phyloP scores from a whole-genome alignment of 148 eudicot species.

The Chenopodium suecicum region DNA sequence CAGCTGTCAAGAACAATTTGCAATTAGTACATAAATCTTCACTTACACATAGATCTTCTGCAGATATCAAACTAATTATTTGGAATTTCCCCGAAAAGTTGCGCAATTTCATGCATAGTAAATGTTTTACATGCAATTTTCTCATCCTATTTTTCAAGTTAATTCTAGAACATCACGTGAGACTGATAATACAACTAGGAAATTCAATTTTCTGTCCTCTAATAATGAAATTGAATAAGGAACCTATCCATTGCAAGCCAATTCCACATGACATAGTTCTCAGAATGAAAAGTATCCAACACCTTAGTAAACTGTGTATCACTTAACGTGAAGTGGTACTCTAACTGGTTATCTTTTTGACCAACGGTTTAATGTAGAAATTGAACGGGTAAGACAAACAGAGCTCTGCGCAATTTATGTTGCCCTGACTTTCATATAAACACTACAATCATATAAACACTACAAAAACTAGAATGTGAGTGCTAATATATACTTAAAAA shows the following conservation, averaged over 20 bases:
- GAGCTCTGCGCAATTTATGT: not conserved
- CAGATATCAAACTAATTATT: not conserved
- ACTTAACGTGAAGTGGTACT: not conserved
- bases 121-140: not conserved
- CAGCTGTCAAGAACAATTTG: slow-evolving; percentile 39
- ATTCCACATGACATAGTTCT: not conserved
- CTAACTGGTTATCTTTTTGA: no score
- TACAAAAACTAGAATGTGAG: no score
- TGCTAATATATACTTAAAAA: no score
- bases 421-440: not conserved
- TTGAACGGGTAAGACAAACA: not conserved
- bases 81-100: not conserved
- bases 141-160: not conserved
- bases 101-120: not conserved
- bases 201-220: not conserved
- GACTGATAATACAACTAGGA: not conserved
- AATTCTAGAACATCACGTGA: not conserved
- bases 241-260: not conserved
- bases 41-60: not conserved
- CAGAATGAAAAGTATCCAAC: not conserved
- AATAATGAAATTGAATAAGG: not conserved
- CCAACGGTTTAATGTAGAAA: not conserved
- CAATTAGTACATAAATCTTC: slow-evolving; percentile 14
- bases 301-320: no score
- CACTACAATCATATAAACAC: no score